Evolutionary conservation across 768 basidiomycete genomes (phyloP).

Genomic region (Trametes coccinea): DNA sequence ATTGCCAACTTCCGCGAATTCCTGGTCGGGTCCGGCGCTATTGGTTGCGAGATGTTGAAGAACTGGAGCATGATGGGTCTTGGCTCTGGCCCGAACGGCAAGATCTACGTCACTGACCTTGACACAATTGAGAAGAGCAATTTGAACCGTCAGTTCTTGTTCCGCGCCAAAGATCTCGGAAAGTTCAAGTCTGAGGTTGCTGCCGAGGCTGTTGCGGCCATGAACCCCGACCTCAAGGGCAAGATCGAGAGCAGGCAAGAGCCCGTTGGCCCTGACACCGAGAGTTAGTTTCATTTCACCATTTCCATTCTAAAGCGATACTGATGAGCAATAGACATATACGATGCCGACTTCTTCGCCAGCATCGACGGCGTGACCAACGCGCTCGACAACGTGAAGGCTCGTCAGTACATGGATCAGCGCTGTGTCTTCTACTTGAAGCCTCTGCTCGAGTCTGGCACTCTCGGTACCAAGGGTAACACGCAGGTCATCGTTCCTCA

Average conservation of each 20-base stretch:
- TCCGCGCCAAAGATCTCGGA: conserved; percentile 93
- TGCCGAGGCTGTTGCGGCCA: conserved; percentile 85
- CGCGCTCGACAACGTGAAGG: conserved; percentile 94
- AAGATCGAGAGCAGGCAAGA: conserved; percentile 91
- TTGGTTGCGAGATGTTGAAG: conserved; percentile 99
- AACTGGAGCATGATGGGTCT: conserved; percentile 99
- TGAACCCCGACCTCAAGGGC: conserved; percentile 89
- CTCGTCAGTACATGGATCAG: conserved; percentile 99
- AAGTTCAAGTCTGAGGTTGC: conserved; percentile 98
- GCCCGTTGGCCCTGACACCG: conserved; percentile 88
- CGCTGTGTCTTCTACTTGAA: conserved; percentile 97
- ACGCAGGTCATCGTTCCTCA: conserved; percentile 94
- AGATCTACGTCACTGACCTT: conserved; percentile 92
- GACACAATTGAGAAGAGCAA: conserved; percentile 99
- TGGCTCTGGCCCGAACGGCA: conserved; percentile 73
- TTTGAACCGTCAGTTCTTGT: conserved; percentile 96
- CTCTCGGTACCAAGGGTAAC: conserved; percentile 97
- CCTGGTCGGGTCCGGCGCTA: conserved; percentile 97
- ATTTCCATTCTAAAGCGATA: conserved; percentile 4
- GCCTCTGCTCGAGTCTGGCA: conserved; percentile 94
- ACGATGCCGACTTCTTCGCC: conserved; percentile 86
- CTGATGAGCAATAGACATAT: conserved; percentile 59
- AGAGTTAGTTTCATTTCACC: conserved; percentile 58
- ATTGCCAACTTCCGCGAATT: conserved; percentile 90
- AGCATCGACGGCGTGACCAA: conserved; percentile 93